phyloP scores from a whole-genome alignment of 495 filamentous ascomycete genomes.

The Lasiosphaeriaceae sp. region DNA sequence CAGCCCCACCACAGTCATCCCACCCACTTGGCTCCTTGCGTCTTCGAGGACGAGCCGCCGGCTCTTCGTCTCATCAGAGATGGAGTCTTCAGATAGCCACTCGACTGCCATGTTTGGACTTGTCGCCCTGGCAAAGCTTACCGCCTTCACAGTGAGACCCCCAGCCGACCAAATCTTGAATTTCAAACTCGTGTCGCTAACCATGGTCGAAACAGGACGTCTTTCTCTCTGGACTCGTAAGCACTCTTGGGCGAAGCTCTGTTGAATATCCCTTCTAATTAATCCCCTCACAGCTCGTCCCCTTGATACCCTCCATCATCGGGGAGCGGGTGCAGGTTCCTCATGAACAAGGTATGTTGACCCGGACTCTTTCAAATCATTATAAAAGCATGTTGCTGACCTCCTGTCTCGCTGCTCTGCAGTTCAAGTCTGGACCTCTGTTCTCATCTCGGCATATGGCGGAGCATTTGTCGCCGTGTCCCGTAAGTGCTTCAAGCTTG shows the following conservation, averaged over 20 bases:
- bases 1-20: too few species aligned
- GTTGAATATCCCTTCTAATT: neutral
- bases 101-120: constrained; percentile 2
- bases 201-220: constrained; percentile 6
- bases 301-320: constrained; percentile 25
- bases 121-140: constrained; percentile 14
- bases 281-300: constrained; percentile 12
- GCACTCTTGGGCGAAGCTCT: neutral
- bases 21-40: too few species aligned
- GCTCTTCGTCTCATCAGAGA: neutral
- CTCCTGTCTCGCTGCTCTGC: neutral
- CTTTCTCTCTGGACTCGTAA: constrained; percentile 17
- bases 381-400: neutral
- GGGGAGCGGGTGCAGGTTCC: constrained; percentile 10
- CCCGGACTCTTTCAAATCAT: neutral
- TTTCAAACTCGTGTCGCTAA: neutral
- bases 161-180: too few species aligned
- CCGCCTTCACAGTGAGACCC: constrained; percentile 9
- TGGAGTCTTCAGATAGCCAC: neutral
- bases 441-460: constrained; percentile 26
- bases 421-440: constrained; percentile 28
- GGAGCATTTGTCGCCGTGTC: constrained; percentile 24
- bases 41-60: neutral
- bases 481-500: constrained; percentile 14
- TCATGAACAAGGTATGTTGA: constrained; percentile 16